Percentiles rank a stretch among this genome's conserved stretches.
These are phyloP conservation scores for Fusarium robinianum DNA, from an alignment of 2,329 filamentous ascomycete genomes.

Conservation along the genomic window DNA sequence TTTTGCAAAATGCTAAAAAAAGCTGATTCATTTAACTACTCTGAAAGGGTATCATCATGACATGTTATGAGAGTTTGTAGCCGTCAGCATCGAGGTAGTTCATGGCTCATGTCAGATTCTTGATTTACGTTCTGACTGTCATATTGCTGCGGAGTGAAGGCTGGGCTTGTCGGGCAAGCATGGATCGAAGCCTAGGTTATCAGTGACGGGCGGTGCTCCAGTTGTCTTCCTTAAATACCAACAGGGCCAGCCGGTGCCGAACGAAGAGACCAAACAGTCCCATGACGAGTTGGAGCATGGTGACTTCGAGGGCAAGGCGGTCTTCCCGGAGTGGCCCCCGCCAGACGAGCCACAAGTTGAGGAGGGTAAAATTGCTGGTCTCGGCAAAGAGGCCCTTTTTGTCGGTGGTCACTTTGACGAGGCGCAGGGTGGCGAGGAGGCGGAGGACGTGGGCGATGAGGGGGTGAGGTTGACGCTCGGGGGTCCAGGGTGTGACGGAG, in stretches of 20 bases:
- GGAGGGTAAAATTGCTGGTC: constrained; percentile 86
- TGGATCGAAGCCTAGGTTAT: background rate
- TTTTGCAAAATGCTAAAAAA: too few species aligned
- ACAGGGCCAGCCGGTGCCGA: constrained; percentile 80
- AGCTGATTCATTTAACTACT: too few species aligned
- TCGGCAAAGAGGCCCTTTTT: constrained; percentile 72
- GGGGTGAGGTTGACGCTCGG: constrained; percentile 68
- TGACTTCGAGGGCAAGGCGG: constrained; percentile 76
- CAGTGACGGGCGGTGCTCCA: constrained; percentile 48
- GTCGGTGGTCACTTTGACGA: constrained; percentile 71
- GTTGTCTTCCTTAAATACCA: constrained; percentile 93
- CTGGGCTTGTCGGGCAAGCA: too few species aligned
- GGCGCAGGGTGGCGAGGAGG: constrained; percentile 67
- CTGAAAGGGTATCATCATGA: too few species aligned
- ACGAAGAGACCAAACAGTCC: constrained; percentile 85
- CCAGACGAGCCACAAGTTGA: constrained; percentile 97
- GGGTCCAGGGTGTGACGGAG: constrained; percentile 76
- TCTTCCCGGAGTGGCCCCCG: constrained; percentile 90
- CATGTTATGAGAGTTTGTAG: too few species aligned
- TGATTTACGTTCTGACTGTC: too few species aligned
- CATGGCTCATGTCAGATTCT: too few species aligned
- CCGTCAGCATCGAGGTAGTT: too few species aligned
- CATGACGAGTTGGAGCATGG: constrained; percentile 74
- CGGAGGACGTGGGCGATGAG: constrained; percentile 67
- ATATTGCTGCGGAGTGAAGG: too few species aligned